phyloP scores from a whole-genome alignment of 805 yeast genomes.

The Hanseniaspora vineae region DNA sequence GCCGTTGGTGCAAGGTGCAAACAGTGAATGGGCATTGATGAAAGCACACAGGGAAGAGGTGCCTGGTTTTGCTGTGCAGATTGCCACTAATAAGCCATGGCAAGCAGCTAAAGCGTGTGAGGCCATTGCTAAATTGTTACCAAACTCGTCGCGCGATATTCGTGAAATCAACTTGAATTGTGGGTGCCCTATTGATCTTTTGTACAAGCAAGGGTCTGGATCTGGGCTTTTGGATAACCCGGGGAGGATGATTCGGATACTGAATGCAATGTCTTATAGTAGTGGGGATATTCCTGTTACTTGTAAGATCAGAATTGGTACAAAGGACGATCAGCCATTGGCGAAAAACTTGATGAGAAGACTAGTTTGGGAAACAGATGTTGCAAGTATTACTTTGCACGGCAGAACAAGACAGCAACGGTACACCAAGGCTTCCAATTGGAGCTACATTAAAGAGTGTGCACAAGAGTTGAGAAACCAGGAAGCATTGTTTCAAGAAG shows the following conservation, averaged over 20 bases:
- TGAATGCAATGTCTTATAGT: conserved; percentile 79
- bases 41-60: conserved; percentile 73
- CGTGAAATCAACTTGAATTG: conserved; percentile 83
- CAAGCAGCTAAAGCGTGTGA: conserved; percentile 92
- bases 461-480: conserved; percentile 54
- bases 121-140: conserved; percentile 30
- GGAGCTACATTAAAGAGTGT: conserved; percentile 75
- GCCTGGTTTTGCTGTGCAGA: conserved; percentile 88
- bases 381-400: conserved; percentile 84
- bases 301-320: conserved; percentile 85
- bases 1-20: conserved; percentile 80
- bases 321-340: conserved; percentile 71
- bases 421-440: conserved; percentile 81
- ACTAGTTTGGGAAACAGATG: conserved; percentile 64
- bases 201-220: conserved; percentile 94
- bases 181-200: conserved; percentile 94
- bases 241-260: conserved; percentile 59
- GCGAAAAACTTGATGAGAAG: conserved; percentile 69
- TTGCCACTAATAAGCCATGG: conserved; percentile 87
- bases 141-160: conserved; percentile 37
- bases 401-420: conserved; percentile 96
- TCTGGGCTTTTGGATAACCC: conserved; percentile 87
- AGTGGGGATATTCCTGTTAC: conserved; percentile 89
- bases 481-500: conserved; percentile 43
- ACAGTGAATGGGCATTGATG: conserved; percentile 95